Percentiles rank a stretch among this genome's conserved stretches.
Evolutionary conservation across 768 basidiomycete genomes (phyloP).

Genomic region (Lactarius indigo): DNA sequence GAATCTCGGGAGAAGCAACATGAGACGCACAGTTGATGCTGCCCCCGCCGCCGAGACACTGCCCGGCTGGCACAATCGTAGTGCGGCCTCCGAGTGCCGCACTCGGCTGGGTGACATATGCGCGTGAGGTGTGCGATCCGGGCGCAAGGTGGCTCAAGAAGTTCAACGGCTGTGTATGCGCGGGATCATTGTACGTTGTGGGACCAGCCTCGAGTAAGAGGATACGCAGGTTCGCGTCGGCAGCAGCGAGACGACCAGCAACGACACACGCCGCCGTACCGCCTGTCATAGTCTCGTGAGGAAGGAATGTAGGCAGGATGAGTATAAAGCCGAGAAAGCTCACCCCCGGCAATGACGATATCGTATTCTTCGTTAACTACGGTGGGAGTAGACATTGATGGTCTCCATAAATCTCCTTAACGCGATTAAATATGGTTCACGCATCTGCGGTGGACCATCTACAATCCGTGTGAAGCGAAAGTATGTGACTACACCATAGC

Average conservation of each 20-base stretch:
- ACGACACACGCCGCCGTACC: conserved; percentile 54
- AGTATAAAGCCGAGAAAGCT: not conserved
- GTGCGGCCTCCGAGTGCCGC: conserved; percentile 44
- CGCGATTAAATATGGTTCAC: not conserved
- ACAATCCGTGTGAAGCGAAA: not conserved
- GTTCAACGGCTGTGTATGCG: conserved; percentile 52
- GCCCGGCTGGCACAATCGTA: conserved; percentile 42
- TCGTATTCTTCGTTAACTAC: conserved; percentile 34
- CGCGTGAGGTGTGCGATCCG: conserved; percentile 40
- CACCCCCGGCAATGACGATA: conserved; percentile 58
- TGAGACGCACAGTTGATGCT: conserved; percentile 50
- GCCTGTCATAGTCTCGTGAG: conserved; percentile 26
- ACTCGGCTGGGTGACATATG: conserved; percentile 39
- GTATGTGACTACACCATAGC: not conserved
- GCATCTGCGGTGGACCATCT: not conserved
- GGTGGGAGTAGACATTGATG: conserved; percentile 6
- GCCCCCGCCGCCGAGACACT: conserved; percentile 60
- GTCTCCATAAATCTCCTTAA: not conserved
- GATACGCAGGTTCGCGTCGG: conserved; percentile 52
- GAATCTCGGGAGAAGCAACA: not conserved
- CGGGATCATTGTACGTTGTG: conserved; percentile 43
- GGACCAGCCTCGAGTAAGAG: conserved; percentile 59
- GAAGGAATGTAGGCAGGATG: not conserved
- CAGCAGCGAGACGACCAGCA: conserved; percentile 52
- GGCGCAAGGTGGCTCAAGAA: conserved; percentile 42